Evolutionary conservation across 2,329 filamentous ascomycete genomes (phyloP), one percentile per base, ranked within the genome.

Genomic region (Clonostachys chloroleuca): DNA sequence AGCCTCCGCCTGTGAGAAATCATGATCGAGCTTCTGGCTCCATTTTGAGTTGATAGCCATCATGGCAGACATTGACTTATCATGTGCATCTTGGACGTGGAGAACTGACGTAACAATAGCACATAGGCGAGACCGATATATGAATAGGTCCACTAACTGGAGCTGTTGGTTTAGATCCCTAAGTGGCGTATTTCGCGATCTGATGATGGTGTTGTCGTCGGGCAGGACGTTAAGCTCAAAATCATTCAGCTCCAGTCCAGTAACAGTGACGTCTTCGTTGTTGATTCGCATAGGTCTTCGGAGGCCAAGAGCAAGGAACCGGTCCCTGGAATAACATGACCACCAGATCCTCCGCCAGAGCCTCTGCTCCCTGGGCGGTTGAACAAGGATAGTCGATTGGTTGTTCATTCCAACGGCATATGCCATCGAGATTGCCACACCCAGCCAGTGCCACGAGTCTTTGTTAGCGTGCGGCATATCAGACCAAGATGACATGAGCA

Each of bases 381-480:
- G 89, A 56, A 81, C 84, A 9, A 88, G 90, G 49, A 84, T 86
- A 16, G 70, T 72, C 3, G 91, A 90, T 57, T 96, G 89, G 52
- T 92, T 87, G 66, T 97, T 91, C 16, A 96, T 77, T 7, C 92
- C 92, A 53, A 96, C 96, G 12, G 92, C 96, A 65, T 96, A 90
- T 45, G 91, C 92, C 42, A 96, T 74, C 12, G 92, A 96, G 50
- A 95, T 89, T 40, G 92, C 92, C 36, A 96, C 89, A 16, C 92
- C 92, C 88, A 96, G 95, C 92, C 92, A 96, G 63, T 96, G 92
- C 89, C 92, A 96, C 41, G 92, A 96, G 64, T 96, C 92, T 66
- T 96, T 96, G 63, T 96, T 92, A 67, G 96, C 91, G 24, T 30
- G 24, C 1, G 92, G 92, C 12, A 90, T 95, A 67, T 96, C 92